These are phyloP conservation scores for Ascoidea tarda DNA, from an alignment of 805 yeast genomes.

Conservation along the genomic window DNA sequence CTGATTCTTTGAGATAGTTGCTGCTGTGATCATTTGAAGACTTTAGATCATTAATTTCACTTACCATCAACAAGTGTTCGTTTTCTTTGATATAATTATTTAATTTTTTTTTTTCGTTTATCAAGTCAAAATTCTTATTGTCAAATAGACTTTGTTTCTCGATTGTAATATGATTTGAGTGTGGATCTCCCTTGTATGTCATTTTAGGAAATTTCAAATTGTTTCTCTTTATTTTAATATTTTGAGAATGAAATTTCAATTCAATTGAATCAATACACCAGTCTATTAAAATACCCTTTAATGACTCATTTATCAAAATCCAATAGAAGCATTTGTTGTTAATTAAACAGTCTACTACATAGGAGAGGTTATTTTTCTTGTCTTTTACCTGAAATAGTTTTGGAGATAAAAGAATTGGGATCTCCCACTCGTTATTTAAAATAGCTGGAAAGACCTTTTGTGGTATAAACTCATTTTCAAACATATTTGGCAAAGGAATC, in stretches of 20 bases:
- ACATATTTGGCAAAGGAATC: constrained; percentile 45
- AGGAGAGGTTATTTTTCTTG: constrained; percentile 51
- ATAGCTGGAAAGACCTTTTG: constrained; percentile 45
- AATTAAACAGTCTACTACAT: constrained; percentile 71
- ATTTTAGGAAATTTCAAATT: constrained; percentile 53
- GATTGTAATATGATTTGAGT: constrained; percentile 22
- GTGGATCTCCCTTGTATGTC: constrained; percentile 49
- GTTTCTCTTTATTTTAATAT: constrained; percentile 45
- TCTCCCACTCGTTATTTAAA: constrained; percentile 67
- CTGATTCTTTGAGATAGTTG: constrained; percentile 8
- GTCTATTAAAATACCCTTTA: constrained; percentile 55
- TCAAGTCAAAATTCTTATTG: constrained; percentile 22
- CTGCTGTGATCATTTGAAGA: background rate
- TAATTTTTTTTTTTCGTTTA: constrained; percentile 21
- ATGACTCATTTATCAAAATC: constrained; percentile 41
- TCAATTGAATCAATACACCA: constrained; percentile 81
- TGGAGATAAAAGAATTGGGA: constrained; percentile 49
- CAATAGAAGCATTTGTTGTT: constrained; percentile 49
- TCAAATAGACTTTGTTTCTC: constrained; percentile 22
- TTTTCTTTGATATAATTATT: constrained; percentile 16
- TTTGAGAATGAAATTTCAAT: constrained; percentile 20
- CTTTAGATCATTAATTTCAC: constrained; percentile 7
- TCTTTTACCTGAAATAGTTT: constrained; percentile 22
- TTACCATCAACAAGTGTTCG: constrained; percentile 15
- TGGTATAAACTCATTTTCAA: constrained; percentile 31